phyloP scores from a whole-genome alignment of 2,329 filamentous ascomycete genomes.

The Diatrype stigma region DNA sequence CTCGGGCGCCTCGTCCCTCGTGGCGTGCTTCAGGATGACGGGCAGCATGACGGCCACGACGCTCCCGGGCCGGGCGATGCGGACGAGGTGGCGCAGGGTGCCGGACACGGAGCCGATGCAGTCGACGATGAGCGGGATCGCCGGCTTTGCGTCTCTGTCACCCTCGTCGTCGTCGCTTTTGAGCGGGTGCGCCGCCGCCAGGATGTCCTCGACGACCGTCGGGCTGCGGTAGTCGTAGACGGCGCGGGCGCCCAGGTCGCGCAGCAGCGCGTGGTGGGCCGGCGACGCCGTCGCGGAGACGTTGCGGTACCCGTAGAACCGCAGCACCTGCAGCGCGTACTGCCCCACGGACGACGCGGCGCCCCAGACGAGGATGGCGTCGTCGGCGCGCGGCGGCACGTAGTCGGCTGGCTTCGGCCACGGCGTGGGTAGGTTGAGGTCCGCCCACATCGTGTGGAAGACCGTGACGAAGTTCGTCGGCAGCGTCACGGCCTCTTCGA shows the following conservation, averaged over 20 bases:
- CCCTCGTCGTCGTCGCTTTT: slow-evolving; percentile 11
- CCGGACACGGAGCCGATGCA: slow-evolving; percentile 50
- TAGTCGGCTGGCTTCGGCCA: slow-evolving; percentile 50
- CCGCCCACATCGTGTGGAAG: slow-evolving; percentile 48
- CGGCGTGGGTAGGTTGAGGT: slow-evolving; percentile 50
- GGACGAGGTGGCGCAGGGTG: slow-evolving; percentile 44
- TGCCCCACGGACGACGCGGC: slow-evolving; percentile 49
- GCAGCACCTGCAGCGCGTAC: slow-evolving; percentile 45
- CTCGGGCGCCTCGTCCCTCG: slow-evolving; percentile 40
- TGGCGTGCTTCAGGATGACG: slow-evolving; percentile 52
- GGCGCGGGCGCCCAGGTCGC: slow-evolving; percentile 37
- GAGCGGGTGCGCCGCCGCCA: slow-evolving; percentile 15
- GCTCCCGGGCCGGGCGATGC: slow-evolving; percentile 43
- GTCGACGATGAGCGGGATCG: slow-evolving; percentile 46
- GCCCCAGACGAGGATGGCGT: slow-evolving; percentile 47
- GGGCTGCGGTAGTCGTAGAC: slow-evolving; percentile 44
- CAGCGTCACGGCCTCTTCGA: slow-evolving; percentile 35
- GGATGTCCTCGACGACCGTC: slow-evolving; percentile 30
- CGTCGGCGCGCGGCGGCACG: slow-evolving; percentile 30
- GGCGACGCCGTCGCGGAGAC: slow-evolving; percentile 45
- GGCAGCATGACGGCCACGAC: slow-evolving; percentile 58
- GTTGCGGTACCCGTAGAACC: slow-evolving; percentile 47
- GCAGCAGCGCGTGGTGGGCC: slow-evolving; percentile 41
- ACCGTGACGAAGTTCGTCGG: slow-evolving; percentile 57
- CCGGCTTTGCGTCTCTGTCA: too few species aligned